These are phyloP conservation scores for Orbilia quercus DNA, from an alignment of 2,329 filamentous ascomycete species.

Conservation along the genomic window DNA sequence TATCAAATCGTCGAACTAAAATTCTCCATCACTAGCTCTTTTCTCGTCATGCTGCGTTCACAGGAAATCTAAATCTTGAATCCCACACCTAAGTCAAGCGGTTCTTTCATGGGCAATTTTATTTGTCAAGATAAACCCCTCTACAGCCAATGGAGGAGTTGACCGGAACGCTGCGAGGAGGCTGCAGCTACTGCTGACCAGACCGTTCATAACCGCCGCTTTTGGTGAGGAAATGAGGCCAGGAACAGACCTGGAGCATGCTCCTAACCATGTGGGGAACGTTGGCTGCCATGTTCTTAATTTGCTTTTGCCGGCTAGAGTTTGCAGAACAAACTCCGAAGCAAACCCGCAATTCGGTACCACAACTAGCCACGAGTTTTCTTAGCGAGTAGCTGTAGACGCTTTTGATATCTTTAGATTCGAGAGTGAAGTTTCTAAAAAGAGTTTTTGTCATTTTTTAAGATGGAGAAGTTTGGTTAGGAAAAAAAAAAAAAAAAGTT, in stretches of 20 bases:
- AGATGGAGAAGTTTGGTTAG: too few species aligned
- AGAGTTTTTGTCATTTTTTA: too few species aligned
- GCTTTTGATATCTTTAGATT: not conserved
- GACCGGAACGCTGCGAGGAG: not conserved
- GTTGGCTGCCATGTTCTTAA: conserved; percentile 37
- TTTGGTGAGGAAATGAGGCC: conserved; percentile 43
- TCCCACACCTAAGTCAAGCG: not conserved
- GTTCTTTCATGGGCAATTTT: not conserved
- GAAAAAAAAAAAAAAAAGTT: not conserved
- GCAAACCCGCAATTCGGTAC: not conserved
- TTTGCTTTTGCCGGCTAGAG: conserved; percentile 36
- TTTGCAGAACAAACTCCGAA: not conserved
- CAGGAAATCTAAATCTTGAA: too few species aligned
- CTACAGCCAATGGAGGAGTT: conserved; percentile 1
- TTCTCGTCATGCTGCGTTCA: too few species aligned
- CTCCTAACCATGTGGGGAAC: conserved; percentile 43
- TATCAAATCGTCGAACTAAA: too few species aligned
- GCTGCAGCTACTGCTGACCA: conserved; percentile 9
- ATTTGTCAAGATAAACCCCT: conserved; percentile 1
- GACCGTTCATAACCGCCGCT: conserved; percentile 41
- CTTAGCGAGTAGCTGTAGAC: not conserved
- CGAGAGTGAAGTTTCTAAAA: not conserved
- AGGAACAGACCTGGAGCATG: conserved; percentile 23
- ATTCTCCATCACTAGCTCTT: not conserved
- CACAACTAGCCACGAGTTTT: not conserved